phyloP scores from a whole-genome alignment of 108 stramenopile species.

The Nannochloropsis gaditana region DNA sequence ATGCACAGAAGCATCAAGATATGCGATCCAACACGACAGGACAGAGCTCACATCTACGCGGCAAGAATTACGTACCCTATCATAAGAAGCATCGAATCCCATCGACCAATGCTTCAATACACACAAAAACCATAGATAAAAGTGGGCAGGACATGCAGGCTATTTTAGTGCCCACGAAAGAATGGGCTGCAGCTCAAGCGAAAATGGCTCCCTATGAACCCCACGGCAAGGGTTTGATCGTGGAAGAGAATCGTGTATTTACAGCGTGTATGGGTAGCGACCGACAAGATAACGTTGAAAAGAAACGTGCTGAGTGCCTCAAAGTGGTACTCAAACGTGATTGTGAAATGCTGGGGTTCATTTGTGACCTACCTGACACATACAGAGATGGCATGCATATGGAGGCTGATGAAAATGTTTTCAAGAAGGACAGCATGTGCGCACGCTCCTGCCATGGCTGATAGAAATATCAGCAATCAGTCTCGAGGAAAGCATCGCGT shows the following conservation, averaged over 20 bases:
- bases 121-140: neutral
- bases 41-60: neutral
- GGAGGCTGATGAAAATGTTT: slow-evolving; percentile 18
- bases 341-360: neutral
- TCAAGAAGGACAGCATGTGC: neutral
- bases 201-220: neutral
- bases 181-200: slow-evolving; percentile 14
- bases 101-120: too few relatives aligned
- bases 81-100: neutral
- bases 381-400: slow-evolving; percentile 6
- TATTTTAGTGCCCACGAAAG: neutral
- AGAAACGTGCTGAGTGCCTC: neutral
- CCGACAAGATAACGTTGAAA: too few relatives aligned
- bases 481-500: too few relatives aligned
- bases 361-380: slow-evolving; percentile 17
- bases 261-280: neutral
- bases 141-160: neutral
- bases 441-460: neutral
- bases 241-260: neutral
- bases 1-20: slow-evolving; percentile 7
- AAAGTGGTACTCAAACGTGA: slow-evolving; percentile 7
- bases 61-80: neutral
- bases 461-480: too few relatives aligned
- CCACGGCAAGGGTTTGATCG: neutral
- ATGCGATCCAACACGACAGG: neutral